Base-by-base conservation (phyloP, 1,284 basidiomycete genomes). In the Moniliophthora roreri region DNA sequence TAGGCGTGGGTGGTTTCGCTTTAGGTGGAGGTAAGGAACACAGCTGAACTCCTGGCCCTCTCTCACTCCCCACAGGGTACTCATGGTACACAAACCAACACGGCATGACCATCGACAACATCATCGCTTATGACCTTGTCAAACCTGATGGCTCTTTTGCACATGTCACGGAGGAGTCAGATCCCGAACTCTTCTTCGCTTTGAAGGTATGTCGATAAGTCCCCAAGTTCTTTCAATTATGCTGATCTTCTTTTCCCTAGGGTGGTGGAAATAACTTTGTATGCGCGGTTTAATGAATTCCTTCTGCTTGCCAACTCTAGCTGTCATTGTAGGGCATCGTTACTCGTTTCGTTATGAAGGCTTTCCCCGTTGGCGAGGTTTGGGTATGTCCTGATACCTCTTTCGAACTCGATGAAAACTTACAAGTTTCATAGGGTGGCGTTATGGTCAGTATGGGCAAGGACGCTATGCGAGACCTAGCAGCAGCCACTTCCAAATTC, bases 1-100 rank as follows among this genome's bases (percentile, higher is more conserved):
- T 84, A 8, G 81, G 83, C 15, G 77, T 83, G 1, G 79, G 76
- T 10, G 80, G 81, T 1, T 77, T 80, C 45, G 76, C 69, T 0
- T 71, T 83, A 0, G 81, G 81, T 0, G 82, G 81, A 70, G 82
- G 82, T 76, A 18, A 68, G 54, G n/a, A 11, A 7, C 13, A 37
- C 36, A 32, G 6, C 15, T 18, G 18, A 37, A n/a, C 23, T 10
- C 38, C n/a, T 23, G 15, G 16, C 24, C 15, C 28, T 32, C 20
- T 2, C n/a, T 11, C 35, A 23, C 3, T 37, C 9, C 4, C 44
- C n/a, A 23, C 40, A 72, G 73, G 75, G 7, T 75, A 75, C 49
- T 73, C 75, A 32, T 74, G 66, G 66, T 62, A 65, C 44, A 64
- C 69, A 7, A 75, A 70, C 50, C 67, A 71, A 53, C 60, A 65